Evolutionary conservation across 2,329 filamentous ascomycete genomes (phyloP), one percentile per base, ranked within the genome.

Genomic region (Neofusicoccum cordaticola): DNA sequence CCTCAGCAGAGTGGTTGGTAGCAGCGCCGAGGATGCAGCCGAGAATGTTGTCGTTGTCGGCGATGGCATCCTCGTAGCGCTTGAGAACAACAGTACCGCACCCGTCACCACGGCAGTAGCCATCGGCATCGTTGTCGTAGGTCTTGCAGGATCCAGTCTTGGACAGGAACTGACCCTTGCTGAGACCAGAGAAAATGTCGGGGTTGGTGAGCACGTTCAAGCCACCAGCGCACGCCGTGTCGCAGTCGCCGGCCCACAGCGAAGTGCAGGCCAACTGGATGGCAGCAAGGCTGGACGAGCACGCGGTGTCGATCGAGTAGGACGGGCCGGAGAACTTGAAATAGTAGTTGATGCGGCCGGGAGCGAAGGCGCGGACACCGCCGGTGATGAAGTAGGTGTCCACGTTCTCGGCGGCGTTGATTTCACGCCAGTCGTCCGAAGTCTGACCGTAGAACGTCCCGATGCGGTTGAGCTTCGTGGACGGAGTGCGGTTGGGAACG

Each of bases 331-430:
- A 64, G 41, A 71, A 72, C 13, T 68, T 68, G 63, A 71, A 72
- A 35, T 63, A 51, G 51, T 72, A 74, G 62, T 81, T 82, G 66
- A 83, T 78, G 3, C 84, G 79, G 0, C 84, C 85, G 0, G 81
- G 80, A 0, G 74, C 79, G 64, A 86, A 87, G 0, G 83, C 84
- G 17, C 85, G 76, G 6, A 75, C 74, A 34, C 79, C 79, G 19
- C 83, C 83, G 0, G 84, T 80, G 50, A 86, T 83, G 68, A 76
- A 84, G 70, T 86, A 86, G 0, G 83, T 85, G 63, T 82, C 80
- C n/a, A 86, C 80, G 27, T 71, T 62, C 41, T 73, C 67, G 7
- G 62, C 66, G 7, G 60, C 50, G 53, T 72, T 73, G 17, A 68
- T 52, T 37, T 72, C 70, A 1, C 63, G 53, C 34, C 65, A 74